Evolutionary conservation across 2,329 filamentous ascomycete genomes (phyloP), one percentile per base, ranked within the genome.

Genomic region (Nothomitra cinnamomea): DNA sequence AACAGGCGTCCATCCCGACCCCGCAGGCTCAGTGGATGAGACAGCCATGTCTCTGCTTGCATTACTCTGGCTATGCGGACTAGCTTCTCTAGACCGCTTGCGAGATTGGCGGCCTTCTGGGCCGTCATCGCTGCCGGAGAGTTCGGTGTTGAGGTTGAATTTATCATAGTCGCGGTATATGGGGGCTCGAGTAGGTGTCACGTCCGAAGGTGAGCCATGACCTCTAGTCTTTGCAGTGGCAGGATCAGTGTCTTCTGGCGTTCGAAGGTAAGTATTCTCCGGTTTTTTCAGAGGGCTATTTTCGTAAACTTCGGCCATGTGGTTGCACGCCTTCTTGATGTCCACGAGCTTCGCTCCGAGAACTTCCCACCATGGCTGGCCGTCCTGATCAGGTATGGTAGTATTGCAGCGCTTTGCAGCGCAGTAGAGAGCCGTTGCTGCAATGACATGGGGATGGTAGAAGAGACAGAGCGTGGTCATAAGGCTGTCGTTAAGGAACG

Each of bases 401-500:
- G 87, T 75, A 36, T 79, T 75, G 32, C 80, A 84, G 61, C 88
- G 82, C 43, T 81, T 80, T 55, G 86, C 85, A 4, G 86, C 87
- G 56, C 90, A 92, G 68, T 94, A 95, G 24, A 98, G 77, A 17
- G 88, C 83, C 24, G 81, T 83, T 32, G 90, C 84, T 15, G 90
- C 88, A 53, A 96, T 85, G 40, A 87, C 86, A 41, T 81, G 78
- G 15, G 87, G 79, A 19, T 80, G 79, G 65, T 89, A 84, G 28
- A 94, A 74, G 2, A 98, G 75, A 56, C 89, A 94, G 50, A 96
- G 74, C 41, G 83, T 79, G 0, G 90, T 96, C 56, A 90, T 79
- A 58, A 82, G 85, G 19, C 84, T 85, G 67, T 98, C 92, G 64
- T 94, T 95, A 58, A 94, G 80, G 62, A 95, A 96, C 0, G 87